Evolutionary conservation across 306 rosid genomes (phyloP).

Genomic region (Rosa chinensis): DNA sequence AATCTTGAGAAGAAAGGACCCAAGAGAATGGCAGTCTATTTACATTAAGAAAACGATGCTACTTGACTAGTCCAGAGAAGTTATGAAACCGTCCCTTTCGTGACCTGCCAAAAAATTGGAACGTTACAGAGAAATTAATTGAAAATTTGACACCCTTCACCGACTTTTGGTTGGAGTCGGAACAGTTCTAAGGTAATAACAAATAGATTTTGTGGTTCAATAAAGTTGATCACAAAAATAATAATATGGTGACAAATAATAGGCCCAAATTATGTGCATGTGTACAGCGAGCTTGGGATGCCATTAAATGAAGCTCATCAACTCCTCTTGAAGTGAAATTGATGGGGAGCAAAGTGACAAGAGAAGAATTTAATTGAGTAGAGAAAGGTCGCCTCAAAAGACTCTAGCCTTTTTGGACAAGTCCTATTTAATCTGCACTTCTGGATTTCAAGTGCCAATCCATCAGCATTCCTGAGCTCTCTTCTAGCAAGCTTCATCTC

Average conservation of each 20-base stretch:
- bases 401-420: neutral
- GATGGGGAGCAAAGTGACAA: neutral
- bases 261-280: neutral
- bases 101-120: neutral
- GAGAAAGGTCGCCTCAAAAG: neutral
- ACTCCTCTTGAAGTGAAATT: neutral
- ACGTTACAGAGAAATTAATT: neutral
- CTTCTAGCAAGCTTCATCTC: neutral
- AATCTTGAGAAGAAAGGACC: neutral
- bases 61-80: neutral
- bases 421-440: neutral
- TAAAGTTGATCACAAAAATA: neutral
- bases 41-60: neutral
- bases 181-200: neutral
- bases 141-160: neutral
- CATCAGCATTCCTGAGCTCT: neutral
- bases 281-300: neutral
- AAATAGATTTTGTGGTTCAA: neutral
- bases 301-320: neutral
- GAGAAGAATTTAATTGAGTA: neutral
- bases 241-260: neutral
- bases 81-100: neutral
- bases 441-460: neutral
- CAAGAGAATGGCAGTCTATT: neutral
- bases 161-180: no score